A percentile compares a stretch with the other conserved stretches of the same genome.
These are phyloP conservation scores for Leccinum uliginosum DNA, from an alignment of 768 basidiomycete species.

Conservation along the genomic window DNA sequence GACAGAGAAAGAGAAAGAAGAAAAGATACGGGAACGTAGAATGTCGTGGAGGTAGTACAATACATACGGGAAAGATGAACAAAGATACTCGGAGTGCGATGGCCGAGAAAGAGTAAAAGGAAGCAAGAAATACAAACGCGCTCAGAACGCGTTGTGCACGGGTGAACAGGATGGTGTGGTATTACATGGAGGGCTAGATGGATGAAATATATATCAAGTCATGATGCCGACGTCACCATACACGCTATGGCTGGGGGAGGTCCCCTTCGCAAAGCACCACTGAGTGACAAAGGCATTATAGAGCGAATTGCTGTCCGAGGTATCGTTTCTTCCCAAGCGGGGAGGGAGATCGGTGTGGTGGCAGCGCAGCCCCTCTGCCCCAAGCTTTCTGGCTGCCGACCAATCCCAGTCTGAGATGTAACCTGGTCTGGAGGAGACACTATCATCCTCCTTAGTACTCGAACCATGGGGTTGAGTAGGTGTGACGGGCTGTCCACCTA, in stretches of 20 bases:
- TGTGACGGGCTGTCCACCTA: slow-evolving; percentile 26
- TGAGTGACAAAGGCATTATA: slow-evolving; percentile 61
- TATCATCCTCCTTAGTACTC: background rate
- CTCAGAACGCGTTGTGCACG: background rate
- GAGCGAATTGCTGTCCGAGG: slow-evolving; percentile 27
- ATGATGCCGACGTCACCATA: slow-evolving; percentile 18
- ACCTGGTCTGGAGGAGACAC: background rate
- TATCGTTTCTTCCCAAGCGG: slow-evolving; percentile 10
- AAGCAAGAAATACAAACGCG: slow-evolving; percentile 1
- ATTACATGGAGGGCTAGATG: background rate
- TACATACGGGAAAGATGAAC: background rate
- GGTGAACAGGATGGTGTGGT: background rate
- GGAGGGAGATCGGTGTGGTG: background rate
- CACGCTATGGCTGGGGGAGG: slow-evolving; percentile 21
- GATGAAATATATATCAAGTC: slow-evolving; percentile 5
- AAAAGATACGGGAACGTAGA: background rate
- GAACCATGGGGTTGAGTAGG: background rate
- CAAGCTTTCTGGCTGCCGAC: slow-evolving; percentile 6
- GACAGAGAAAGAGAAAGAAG: background rate
- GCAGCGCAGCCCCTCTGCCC: background rate
- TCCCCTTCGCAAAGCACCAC: slow-evolving; percentile 63
- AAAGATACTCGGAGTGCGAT: background rate
- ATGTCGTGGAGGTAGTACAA: background rate
- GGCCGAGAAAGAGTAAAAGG: background rate
- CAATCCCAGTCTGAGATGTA: slow-evolving; percentile 24